Evolutionary conservation across 2,329 filamentous ascomycete species (phyloP).

Genomic region (Alternaria sp.): DNA sequence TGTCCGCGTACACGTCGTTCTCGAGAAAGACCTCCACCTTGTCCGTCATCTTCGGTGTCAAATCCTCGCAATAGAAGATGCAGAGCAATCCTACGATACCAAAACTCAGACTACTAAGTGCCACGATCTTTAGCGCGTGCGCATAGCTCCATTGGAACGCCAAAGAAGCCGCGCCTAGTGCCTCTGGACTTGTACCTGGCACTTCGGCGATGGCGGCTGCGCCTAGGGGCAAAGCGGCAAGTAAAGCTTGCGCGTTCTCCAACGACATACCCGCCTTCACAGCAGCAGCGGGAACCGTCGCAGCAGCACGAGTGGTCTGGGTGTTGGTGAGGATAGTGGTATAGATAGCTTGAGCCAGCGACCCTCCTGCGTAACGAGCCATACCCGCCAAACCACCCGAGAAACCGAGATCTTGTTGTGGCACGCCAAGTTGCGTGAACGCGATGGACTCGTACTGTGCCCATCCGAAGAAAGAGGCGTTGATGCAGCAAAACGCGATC

Average conservation of each 20-base stretch:
- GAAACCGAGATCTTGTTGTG: slow-evolving; percentile 58
- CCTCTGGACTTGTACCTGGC: slow-evolving; percentile 14
- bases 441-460: slow-evolving; percentile 41
- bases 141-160: slow-evolving; percentile 34
- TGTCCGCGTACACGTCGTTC: slow-evolving; percentile 35
- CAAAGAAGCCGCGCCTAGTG: slow-evolving; percentile 22
- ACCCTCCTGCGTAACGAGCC: slow-evolving; percentile 34
- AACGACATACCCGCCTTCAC: slow-evolving; percentile 26
- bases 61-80: slow-evolving; percentile 30
- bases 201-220: slow-evolving; percentile 28
- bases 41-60: slow-evolving; percentile 35
- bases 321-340: slow-evolving; percentile 53
- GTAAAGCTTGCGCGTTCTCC: slow-evolving; percentile 27
- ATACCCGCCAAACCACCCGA: slow-evolving; percentile 46
- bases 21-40: slow-evolving; percentile 37
- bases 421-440: slow-evolving; percentile 42
- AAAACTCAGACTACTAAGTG: slow-evolving; percentile 30
- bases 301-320: slow-evolving; percentile 20
- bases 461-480: slow-evolving; percentile 42
- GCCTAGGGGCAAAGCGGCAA: slow-evolving; percentile 33
- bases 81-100: slow-evolving; percentile 27
- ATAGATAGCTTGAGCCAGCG: slow-evolving; percentile 43
- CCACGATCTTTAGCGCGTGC: slow-evolving; percentile 27
- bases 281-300: slow-evolving; percentile 27
- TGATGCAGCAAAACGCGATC: slow-evolving; percentile 57